Evolutionary conservation across 108 stramenopile genomes (phyloP).

Genomic region (Mediolabrus comicus): DNA sequence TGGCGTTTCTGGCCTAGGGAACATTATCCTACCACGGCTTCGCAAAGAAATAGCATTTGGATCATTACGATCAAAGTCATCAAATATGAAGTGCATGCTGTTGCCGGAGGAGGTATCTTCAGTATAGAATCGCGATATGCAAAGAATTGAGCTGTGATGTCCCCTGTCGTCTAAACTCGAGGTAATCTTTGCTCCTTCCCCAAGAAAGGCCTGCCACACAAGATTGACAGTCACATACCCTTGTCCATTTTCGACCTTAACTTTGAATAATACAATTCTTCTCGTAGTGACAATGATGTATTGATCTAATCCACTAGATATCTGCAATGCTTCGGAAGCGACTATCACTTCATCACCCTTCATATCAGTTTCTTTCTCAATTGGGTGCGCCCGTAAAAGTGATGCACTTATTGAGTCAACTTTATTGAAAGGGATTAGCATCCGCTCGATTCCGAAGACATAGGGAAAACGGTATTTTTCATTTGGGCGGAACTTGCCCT

Average conservation of each 20-base stretch:
- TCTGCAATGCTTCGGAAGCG: slow-evolving; percentile 64
- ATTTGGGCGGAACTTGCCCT: slow-evolving; percentile 61
- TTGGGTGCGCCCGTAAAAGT: slow-evolving; percentile 52
- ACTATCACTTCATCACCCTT: slow-evolving; percentile 58
- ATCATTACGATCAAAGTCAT: background rate
- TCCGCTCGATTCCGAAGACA: slow-evolving; percentile 66
- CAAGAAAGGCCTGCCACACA: slow-evolving; percentile 69
- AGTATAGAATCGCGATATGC: slow-evolving; percentile 14
- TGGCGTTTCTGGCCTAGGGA: background rate
- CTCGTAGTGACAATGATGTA: slow-evolving; percentile 68
- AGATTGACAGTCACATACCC: slow-evolving; percentile 45
- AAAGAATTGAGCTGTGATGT: slow-evolving; percentile 60
- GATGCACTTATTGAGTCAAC: slow-evolving; percentile 55
- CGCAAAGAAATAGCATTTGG: background rate
- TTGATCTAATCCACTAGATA: slow-evolving; percentile 67
- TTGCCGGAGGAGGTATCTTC: background rate
- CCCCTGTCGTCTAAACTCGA: slow-evolving; percentile 67
- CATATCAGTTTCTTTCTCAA: slow-evolving; percentile 41
- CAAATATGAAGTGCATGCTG: background rate
- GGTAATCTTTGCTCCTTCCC: slow-evolving; percentile 26
- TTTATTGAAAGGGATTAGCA: slow-evolving; percentile 64
- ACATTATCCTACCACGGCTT: background rate
- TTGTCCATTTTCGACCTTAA: slow-evolving; percentile 47
- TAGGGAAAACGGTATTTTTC: slow-evolving; percentile 72
- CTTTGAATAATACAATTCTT: slow-evolving; percentile 67